Conservation (phyloP, 129 eudicot species). For the sunflower (Helianthus annuus) region DNA sequence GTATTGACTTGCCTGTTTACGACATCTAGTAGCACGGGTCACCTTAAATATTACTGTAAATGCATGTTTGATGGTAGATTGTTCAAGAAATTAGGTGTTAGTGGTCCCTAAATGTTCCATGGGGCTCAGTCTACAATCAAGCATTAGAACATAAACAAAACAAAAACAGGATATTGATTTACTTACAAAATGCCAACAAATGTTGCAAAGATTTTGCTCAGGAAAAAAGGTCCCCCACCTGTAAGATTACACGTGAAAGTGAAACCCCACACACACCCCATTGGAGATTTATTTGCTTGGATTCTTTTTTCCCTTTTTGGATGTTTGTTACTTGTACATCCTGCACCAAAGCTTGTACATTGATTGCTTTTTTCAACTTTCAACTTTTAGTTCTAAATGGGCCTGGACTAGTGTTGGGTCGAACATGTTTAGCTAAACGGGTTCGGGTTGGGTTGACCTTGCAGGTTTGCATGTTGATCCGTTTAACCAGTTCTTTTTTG, state of each 20-base stretch:
- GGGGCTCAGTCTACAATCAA: slow-evolving; percentile 15
- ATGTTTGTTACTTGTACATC: slow-evolving; percentile 19
- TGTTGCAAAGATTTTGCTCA: slow-evolving; percentile 24
- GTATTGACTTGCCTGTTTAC: not conserved
- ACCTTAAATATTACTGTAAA: not conserved
- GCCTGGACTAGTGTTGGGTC: not conserved
- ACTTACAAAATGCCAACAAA: slow-evolving; percentile 48
- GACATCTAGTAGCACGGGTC: not conserved
- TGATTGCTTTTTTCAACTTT: not conserved
- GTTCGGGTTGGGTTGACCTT: no score
- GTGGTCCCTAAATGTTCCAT: slow-evolving; percentile 25
- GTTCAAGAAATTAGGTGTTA: slow-evolving; percentile 14
- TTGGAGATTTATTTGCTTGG: slow-evolving; percentile 15
- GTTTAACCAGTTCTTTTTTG: no score
- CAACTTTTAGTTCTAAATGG: no score
- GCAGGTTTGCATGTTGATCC: no score
- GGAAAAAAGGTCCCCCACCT: slow-evolving; percentile 38
- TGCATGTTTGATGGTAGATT: slow-evolving; percentile 6
- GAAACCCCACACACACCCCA: slow-evolving; percentile 34
- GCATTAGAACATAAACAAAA: slow-evolving; percentile 12
- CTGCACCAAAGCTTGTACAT: slow-evolving; percentile 16
- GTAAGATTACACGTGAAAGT: slow-evolving; percentile 52
- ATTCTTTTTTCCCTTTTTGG: slow-evolving; percentile 25
- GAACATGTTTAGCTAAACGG: no score
- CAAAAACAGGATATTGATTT: slow-evolving; percentile 9